phyloP scores from a whole-genome alignment of 106 monocot species.

The Amphibolis antarctica region DNA sequence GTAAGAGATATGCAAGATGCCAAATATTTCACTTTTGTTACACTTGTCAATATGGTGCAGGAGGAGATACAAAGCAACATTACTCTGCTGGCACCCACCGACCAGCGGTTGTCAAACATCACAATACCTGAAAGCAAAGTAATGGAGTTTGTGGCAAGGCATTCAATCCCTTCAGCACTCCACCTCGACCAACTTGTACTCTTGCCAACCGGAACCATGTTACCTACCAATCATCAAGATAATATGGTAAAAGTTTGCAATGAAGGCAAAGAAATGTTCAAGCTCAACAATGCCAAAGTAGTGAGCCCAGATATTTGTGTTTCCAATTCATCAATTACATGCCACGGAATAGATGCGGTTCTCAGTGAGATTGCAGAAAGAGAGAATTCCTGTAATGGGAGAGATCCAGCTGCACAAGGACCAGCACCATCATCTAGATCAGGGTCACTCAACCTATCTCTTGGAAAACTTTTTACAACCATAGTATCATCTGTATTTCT shows the following conservation, averaged over 20 bases:
- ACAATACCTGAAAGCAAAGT: constrained; percentile 24
- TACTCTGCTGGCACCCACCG: constrained; percentile 54
- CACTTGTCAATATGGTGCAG: constrained; percentile 19
- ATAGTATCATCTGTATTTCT: background rate
- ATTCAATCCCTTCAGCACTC: constrained; percentile 41
- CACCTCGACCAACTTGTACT: constrained; percentile 23
- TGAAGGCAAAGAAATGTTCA: constrained; percentile 7
- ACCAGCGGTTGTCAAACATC: constrained; percentile 29
- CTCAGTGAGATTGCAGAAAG: background rate
- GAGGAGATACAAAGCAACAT: constrained; percentile 30
- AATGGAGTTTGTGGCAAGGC: constrained; percentile 27
- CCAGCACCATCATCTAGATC: background rate
- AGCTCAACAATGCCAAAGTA: constrained; percentile 35
- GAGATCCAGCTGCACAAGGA: background rate
- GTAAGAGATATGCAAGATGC: constrained; percentile 14
- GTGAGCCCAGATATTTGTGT: constrained; percentile 23
- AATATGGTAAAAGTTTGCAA: constrained; percentile 19
- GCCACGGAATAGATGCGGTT: constrained; percentile 45
- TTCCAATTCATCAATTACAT: constrained; percentile 31
- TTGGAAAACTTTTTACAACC: background rate
- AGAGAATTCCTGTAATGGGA: background rate
- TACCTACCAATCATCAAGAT: constrained; percentile 29
- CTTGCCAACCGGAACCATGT: constrained; percentile 28
- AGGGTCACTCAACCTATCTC: background rate
- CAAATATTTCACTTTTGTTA: constrained; percentile 20